Conservation (phyloP, 495 filamentous ascomycete species). For the Aspergillus hancockii region DNA sequence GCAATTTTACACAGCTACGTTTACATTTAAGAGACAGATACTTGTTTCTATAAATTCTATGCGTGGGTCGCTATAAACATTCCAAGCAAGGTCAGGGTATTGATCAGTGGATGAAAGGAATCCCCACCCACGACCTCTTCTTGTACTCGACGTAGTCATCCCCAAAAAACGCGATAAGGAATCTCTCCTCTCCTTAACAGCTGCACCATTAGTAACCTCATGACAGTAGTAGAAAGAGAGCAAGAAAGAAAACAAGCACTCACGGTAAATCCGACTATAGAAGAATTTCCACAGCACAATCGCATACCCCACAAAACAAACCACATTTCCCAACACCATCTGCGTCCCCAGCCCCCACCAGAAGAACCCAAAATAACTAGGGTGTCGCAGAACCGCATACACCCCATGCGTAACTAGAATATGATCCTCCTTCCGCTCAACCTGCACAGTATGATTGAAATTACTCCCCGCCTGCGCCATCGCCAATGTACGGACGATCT, state of each 20-base stretch:
- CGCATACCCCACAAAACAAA: constrained; percentile 74
- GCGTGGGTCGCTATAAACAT: background rate
- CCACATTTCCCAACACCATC: constrained; percentile 78
- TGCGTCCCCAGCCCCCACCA: constrained; percentile 98
- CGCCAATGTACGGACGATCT: constrained; percentile 69
- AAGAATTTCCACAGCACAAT: constrained; percentile 87
- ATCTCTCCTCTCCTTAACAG: constrained; percentile 68
- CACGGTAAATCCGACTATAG: constrained; percentile 62
- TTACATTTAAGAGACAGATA: background rate
- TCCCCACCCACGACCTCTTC: constrained; percentile 65
- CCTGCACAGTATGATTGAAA: constrained; percentile 88
- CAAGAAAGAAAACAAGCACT: constrained; percentile 31
- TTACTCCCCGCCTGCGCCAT: constrained; percentile 89
- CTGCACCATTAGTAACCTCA: constrained; percentile 1
- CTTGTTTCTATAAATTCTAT: constrained; percentile 7
- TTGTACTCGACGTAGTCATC: constrained; percentile 77
- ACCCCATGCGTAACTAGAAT: constrained; percentile 75
- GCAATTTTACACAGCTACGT: background rate
- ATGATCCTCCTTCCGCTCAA: constrained; percentile 64
- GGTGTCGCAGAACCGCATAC: constrained; percentile 70
- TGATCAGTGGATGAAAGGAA: constrained; percentile 62
- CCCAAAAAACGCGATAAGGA: constrained; percentile 79
- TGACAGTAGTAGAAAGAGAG: constrained; percentile 2
- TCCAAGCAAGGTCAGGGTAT: background rate
- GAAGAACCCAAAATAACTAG: constrained; percentile 95